phyloP scores from a whole-genome alignment of 371 early-diverging fungal genomes.

The Cokeromyces recurvatus region DNA sequence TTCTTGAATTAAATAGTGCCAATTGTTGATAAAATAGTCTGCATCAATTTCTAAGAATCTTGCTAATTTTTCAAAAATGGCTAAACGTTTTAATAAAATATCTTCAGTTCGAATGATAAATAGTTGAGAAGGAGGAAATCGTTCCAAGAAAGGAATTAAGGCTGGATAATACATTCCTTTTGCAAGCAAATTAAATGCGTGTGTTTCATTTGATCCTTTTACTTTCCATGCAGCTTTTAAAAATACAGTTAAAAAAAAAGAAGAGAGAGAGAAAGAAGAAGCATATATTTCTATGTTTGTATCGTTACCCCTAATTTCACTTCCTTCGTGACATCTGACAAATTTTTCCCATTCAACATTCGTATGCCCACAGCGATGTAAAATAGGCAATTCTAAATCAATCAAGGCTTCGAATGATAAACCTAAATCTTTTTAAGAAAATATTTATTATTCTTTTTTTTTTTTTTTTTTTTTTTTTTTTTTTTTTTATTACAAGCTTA shows the following conservation, averaged over 20 bases:
- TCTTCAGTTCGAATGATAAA: constrained; percentile 35
- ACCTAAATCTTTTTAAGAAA: not conserved
- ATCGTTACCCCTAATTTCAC: constrained; percentile 28
- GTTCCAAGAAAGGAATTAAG: constrained; percentile 27
- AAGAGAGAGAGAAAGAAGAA: not conserved
- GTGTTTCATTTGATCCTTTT: constrained; percentile 6
- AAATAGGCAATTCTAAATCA: constrained; percentile 33
- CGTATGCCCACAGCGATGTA: constrained; percentile 39
- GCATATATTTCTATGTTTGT: no score
- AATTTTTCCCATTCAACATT: constrained; percentile 40
- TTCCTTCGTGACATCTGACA: constrained; percentile 34
- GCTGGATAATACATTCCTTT: constrained; percentile 39
- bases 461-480: no score
- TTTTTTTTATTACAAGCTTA: no score
- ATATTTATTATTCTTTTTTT: constrained; percentile 3
- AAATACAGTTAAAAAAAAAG: not conserved
- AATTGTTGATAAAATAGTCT: constrained; percentile 19
- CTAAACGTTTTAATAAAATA: constrained; percentile 21
- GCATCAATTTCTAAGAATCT: constrained; percentile 31
- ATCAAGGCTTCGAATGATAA: constrained; percentile 31
- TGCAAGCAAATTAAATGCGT: constrained; percentile 28
- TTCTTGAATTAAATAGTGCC: not conserved
- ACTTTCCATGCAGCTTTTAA: constrained; percentile 13
- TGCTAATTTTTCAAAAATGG: constrained; percentile 27
- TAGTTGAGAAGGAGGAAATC: constrained; percentile 37